Conservation (phyloP, 2,329 filamentous ascomycete genomes). For the Fulvia fulva region DNA sequence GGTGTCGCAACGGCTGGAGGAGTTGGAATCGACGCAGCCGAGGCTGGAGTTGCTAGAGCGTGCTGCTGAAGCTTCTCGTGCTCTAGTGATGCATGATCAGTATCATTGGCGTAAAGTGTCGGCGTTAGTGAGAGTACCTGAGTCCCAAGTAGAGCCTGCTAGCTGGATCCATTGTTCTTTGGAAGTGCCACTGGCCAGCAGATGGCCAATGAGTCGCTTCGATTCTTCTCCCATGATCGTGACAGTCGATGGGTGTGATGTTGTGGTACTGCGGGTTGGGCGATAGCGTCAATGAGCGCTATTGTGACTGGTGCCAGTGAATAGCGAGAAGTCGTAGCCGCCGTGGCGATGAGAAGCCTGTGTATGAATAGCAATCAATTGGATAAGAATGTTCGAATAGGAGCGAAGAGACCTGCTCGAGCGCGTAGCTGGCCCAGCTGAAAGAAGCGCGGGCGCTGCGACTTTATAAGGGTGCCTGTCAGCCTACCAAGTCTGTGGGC, state of each 20-base stretch:
- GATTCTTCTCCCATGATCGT: background rate
- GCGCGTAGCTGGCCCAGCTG: background rate
- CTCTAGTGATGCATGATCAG: background rate
- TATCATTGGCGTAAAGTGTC: background rate
- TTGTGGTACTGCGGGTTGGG: background rate
- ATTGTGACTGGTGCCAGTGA: background rate
- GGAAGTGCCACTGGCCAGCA: background rate
- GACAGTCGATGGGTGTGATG: background rate
- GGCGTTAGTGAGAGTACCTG: background rate
- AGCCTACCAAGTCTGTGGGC: background rate
- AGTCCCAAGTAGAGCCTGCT: background rate
- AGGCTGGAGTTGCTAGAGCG: background rate
- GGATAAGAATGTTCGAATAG: background rate
- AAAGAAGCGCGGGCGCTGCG: background rate
- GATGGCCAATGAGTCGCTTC: background rate
- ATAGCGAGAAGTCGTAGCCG: background rate
- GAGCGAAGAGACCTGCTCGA: background rate
- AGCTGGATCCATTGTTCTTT: background rate
- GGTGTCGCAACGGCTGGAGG: background rate
- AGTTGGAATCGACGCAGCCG: background rate
- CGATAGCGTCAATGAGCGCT: background rate
- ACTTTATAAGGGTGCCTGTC: background rate
- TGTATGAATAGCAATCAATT: background rate
- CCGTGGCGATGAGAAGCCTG: background rate
- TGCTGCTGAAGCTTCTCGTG: background rate